These are phyloP conservation scores for Vaccinium vitisidaea DNA, from an alignment of 148 eudicot species.

Conservation along the genomic window DNA sequence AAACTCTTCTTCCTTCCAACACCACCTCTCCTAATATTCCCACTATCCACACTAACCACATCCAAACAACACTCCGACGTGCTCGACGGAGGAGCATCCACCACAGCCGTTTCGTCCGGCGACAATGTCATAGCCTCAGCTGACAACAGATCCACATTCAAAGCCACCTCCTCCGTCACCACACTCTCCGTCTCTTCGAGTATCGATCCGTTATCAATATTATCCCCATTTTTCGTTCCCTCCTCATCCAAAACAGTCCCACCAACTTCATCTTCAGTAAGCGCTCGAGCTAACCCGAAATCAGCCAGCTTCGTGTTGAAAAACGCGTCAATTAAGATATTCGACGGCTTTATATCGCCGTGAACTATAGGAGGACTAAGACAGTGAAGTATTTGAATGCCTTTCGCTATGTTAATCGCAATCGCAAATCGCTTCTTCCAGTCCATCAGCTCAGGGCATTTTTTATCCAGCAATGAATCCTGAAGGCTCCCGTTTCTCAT, in stretches of 20 bases:
- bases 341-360: conserved; percentile 90
- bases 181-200: conserved; percentile 70
- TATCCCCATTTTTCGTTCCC: conserved; percentile 35
- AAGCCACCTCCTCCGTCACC: conserved; percentile 45
- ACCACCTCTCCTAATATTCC: conserved; percentile 27
- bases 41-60: conserved; percentile 67
- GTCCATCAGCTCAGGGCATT: conserved; percentile 51
- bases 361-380: conserved; percentile 72
- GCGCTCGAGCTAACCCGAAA: conserved; percentile 70
- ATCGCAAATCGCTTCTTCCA: conserved; percentile 61
- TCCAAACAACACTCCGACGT: conserved; percentile 64
- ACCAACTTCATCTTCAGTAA: conserved; percentile 34
- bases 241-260: conserved; percentile 25
- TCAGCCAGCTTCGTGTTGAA: conserved; percentile 87
- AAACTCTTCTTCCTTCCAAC: conserved; percentile 54
- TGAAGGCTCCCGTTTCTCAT: conserved; percentile 86
- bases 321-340: conserved; percentile 57
- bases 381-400: conserved; percentile 53
- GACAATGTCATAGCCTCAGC: conserved; percentile 20
- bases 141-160: conserved; percentile 45
- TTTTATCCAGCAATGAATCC: conserved; percentile 65
- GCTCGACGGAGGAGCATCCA: conserved; percentile 53
- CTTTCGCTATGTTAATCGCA: conserved; percentile 56
- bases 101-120: conserved; percentile 12
- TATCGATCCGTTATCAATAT: conserved; percentile 56